Evolutionary conservation across 73 alveolate genomes (phyloP).

Genomic region (Effrenium voratum): DNA sequence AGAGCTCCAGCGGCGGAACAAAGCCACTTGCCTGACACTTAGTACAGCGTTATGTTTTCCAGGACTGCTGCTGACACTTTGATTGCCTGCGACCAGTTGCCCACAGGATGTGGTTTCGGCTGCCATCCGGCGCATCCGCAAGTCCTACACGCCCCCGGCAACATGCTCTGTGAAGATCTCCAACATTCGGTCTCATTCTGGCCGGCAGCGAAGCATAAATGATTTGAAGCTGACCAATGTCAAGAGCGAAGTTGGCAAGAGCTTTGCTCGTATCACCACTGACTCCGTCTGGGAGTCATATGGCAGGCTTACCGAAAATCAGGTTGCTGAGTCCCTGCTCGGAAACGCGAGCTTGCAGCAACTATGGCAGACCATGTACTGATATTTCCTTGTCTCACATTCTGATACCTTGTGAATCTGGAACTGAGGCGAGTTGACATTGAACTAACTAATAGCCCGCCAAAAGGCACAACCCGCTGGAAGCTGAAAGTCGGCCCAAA

Average conservation of each 20-base stretch:
- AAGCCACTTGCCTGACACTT: not conserved
- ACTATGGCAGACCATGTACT: not conserved
- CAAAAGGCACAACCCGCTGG: too few species aligned
- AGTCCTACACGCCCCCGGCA: not conserved
- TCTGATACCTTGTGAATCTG: too few species aligned
- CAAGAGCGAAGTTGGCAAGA: not conserved
- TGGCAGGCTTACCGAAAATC: not conserved
- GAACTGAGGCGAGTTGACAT: too few species aligned
- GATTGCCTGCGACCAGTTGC: not conserved
- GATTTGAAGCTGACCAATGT: conserved; percentile 1
- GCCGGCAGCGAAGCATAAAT: not conserved
- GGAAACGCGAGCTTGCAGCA: not conserved
- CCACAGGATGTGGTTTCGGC: not conserved
- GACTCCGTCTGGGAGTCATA: not conserved
- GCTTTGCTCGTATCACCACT: not conserved
- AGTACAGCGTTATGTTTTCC: too few species aligned
- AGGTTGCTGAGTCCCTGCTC: not conserved
- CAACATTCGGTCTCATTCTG: not conserved
- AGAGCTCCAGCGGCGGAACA: not conserved
- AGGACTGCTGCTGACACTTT: not conserved
- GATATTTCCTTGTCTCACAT: too few species aligned
- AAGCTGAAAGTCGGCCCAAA: too few species aligned
- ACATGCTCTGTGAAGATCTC: not conserved
- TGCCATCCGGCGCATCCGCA: not conserved
- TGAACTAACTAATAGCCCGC: too few species aligned